phyloP scores from a whole-genome alignment of 257 asterid species.

The Cruciata laevipes region DNA sequence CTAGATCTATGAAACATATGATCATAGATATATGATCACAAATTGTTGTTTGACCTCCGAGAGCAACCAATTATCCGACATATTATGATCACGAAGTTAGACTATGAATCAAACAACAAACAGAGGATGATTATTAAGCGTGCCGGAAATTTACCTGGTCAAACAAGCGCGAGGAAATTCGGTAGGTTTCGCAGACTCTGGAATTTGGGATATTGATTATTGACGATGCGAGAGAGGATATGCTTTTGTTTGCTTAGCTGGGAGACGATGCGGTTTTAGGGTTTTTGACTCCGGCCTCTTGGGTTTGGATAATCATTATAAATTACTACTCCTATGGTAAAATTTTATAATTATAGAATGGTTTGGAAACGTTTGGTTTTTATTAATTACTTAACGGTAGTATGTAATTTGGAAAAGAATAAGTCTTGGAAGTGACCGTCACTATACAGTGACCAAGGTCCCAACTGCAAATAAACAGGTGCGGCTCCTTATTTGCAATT shows the following conservation, averaged over 20 bases:
- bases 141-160: not conserved
- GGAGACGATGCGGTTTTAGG: constrained; percentile 1
- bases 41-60: not conserved
- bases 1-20: constrained; percentile 21
- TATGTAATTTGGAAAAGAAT: too few species aligned
- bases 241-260: not conserved
- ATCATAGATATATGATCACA: too few species aligned
- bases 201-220: not conserved
- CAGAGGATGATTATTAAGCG: not conserved
- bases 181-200: not conserved
- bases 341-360: not conserved
- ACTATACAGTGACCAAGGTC: too few species aligned
- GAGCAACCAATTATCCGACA: not conserved
- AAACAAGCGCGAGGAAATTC: not conserved
- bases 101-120: not conserved
- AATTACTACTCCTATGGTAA: not conserved
- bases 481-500: too few species aligned
- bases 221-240: not conserved
- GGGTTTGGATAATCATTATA: not conserved
- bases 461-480: too few species aligned
- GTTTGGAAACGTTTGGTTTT: too few species aligned
- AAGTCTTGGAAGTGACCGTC: too few species aligned
- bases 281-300: constrained; percentile 1
- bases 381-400: too few species aligned
- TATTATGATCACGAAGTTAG: not conserved